Conservation (phyloP, 2,329 filamentous ascomycete genomes). For the Pseudogymnoascus sp. region DNA sequence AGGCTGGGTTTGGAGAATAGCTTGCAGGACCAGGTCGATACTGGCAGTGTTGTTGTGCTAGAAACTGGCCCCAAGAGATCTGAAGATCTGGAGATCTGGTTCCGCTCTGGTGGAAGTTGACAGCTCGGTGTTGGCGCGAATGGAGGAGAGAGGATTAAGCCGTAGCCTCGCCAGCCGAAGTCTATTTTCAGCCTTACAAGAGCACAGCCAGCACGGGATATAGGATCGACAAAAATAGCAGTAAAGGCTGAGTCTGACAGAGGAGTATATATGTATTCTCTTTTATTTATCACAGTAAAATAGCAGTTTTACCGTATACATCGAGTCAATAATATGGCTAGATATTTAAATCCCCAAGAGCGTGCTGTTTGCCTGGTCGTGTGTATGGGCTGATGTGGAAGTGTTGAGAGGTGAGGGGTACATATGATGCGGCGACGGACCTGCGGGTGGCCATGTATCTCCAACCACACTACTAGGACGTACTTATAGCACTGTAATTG, state of each 20-base stretch:
- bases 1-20: background rate
- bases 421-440: background rate
- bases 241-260: background rate
- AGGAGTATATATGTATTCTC: background rate
- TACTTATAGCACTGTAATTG: background rate
- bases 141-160: background rate
- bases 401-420: background rate
- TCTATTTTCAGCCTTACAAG: constrained; percentile 5
- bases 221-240: background rate
- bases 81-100: background rate
- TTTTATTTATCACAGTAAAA: background rate
- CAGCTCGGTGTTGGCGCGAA: background rate
- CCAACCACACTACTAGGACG: background rate
- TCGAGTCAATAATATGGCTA: background rate
- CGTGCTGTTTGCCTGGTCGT: background rate
- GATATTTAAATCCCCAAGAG: background rate
- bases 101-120: constrained; percentile 1
- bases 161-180: constrained; percentile 2
- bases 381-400: background rate
- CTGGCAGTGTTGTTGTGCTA: background rate
- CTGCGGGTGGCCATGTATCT: background rate
- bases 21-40: background rate
- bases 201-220: background rate
- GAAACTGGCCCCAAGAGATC: background rate
- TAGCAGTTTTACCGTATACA: background rate